Evolutionary conservation across 2,329 filamentous ascomycete species (phyloP).

Genomic region (Eutypa lata): DNA sequence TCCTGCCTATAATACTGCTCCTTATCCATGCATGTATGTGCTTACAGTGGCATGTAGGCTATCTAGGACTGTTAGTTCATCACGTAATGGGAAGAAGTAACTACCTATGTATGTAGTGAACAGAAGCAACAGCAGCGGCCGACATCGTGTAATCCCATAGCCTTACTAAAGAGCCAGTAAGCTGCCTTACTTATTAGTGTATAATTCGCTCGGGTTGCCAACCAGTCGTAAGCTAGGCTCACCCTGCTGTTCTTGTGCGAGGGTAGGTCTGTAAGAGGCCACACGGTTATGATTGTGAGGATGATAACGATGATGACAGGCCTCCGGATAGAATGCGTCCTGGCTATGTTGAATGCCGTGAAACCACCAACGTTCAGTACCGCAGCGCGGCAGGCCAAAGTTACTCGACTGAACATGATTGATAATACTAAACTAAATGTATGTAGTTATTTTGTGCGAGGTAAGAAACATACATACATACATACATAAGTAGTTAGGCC

Average conservation of each 20-base stretch:
- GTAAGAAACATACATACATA: background rate
- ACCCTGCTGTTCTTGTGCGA: background rate
- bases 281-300: background rate
- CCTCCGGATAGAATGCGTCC: background rate
- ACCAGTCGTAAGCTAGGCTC: conserved; percentile 6
- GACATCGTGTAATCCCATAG: background rate
- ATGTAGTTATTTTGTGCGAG: background rate
- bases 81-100: too few species aligned
- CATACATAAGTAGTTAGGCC: too few species aligned
- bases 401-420: background rate
- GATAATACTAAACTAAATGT: background rate
- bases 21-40: background rate
- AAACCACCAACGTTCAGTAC: conserved; percentile 14
- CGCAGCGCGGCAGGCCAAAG: background rate
- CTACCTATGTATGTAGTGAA: background rate
- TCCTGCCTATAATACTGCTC: background rate
- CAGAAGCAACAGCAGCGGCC: background rate
- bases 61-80: background rate
- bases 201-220: conserved; percentile 6
- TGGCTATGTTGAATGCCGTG: conserved; percentile 8
- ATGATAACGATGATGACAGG: background rate
- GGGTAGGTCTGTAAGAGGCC: background rate
- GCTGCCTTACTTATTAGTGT: background rate
- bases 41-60: background rate
- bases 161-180: background rate